A percentile compares a stretch with the other conserved stretches of the same genome.
Evolutionary conservation across 192 early-diverging fungal species (phyloP).

Genomic region (Chytriomyces confervae): DNA sequence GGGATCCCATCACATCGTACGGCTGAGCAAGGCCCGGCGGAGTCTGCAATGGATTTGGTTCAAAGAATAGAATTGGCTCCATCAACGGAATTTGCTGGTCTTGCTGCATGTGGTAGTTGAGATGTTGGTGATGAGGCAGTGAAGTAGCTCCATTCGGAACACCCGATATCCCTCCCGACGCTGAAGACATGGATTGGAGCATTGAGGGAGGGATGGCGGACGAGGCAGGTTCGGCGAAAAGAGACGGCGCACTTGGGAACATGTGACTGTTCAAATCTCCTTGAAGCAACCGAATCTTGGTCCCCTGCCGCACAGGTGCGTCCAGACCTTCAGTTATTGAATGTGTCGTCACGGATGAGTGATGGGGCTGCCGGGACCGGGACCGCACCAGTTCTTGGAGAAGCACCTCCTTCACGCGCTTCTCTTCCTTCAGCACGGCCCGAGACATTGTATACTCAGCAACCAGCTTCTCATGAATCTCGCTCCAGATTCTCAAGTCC

Average conservation of each 20-base stretch:
- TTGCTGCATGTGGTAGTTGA: too few relatives aligned
- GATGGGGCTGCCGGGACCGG: not conserved
- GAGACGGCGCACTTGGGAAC: too few relatives aligned
- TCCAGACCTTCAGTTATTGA: not conserved
- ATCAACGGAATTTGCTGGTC: too few relatives aligned
- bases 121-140: too few relatives aligned
- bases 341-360: not conserved
- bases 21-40: not conserved
- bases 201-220: not conserved
- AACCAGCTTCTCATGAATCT: constrained; percentile 29
- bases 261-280: not conserved
- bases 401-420: constrained; percentile 30
- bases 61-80: too few relatives aligned
- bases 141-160: too few relatives aligned
- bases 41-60: not conserved
- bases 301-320: not conserved
- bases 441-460: constrained; percentile 25
- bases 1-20: not conserved
- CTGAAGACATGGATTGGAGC: not conserved
- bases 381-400: constrained; percentile 31
- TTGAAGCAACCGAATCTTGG: constrained; percentile 1
- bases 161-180: not conserved
- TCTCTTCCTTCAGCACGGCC: constrained; percentile 36
- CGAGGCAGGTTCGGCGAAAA: too few relatives aligned
- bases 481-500: constrained; percentile 27